phyloP scores from a whole-genome alignment of 1,284 basidiomycete genomes.

The Microbotryum silenes-acaulis region DNA sequence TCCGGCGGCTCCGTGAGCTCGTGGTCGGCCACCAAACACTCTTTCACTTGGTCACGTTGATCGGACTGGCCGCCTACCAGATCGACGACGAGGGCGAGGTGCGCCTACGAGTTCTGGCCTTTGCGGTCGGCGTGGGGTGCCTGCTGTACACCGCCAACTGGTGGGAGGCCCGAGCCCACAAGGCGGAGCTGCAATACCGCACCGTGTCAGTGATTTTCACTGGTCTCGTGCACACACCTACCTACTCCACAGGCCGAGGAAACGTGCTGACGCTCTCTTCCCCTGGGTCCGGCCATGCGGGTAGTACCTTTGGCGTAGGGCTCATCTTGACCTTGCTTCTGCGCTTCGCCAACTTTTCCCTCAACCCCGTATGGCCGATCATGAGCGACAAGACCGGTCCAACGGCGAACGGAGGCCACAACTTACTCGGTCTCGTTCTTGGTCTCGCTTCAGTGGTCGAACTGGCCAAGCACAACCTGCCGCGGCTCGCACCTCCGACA shows the following conservation, averaged over 20 bases:
- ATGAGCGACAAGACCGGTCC: slow-evolving; percentile 44
- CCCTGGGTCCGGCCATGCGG: no score
- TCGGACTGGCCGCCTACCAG: slow-evolving; percentile 57
- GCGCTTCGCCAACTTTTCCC: slow-evolving; percentile 69
- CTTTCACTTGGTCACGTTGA: slow-evolving; percentile 50
- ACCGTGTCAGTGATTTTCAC: background rate
- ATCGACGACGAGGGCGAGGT: slow-evolving; percentile 10
- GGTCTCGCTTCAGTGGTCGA: slow-evolving; percentile 23
- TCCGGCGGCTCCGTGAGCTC: background rate
- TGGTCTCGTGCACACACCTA: background rate
- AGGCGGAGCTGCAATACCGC: background rate
- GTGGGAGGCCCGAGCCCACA: slow-evolving; percentile 5
- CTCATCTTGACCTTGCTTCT: slow-evolving; percentile 61
- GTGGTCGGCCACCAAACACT: slow-evolving; percentile 48
- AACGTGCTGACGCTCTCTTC: no score
- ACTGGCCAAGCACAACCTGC: slow-evolving; percentile 32
- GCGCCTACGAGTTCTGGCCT: slow-evolving; percentile 12
- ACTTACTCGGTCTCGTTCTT: slow-evolving; percentile 55
- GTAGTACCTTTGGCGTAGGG: slow-evolving; percentile 45
- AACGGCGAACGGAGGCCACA: slow-evolving; percentile 54
- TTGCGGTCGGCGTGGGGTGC: slow-evolving; percentile 32
- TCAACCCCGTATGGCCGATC: slow-evolving; percentile 82
- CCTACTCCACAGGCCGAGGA: no score
- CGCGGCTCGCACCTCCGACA: background rate
- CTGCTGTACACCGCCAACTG: slow-evolving; percentile 25